Base-by-base conservation (phyloP, 768 basidiomycete genomes). In the Xerocomus spinulosus region DNA sequence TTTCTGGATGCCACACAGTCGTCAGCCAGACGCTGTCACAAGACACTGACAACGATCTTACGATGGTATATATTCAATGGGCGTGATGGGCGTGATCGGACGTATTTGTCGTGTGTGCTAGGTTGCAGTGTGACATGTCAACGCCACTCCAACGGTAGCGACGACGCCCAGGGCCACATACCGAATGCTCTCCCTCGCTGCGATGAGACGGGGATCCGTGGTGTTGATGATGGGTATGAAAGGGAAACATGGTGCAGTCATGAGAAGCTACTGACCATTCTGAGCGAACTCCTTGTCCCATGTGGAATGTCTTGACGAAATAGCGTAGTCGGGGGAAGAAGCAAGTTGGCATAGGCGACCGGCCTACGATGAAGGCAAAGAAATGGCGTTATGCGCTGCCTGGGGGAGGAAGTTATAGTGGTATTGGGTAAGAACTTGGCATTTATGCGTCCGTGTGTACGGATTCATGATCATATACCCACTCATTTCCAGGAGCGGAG, bases 401-500 rank as follows among this genome's bases (percentile, higher is more conserved):
- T 54, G 53, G 54, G 61, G 60, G 51, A 56, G 55, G 54, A 56
- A 58, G 56, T 65, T 65, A 54, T 39, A 64, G 44, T 61, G 49
- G 52, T 55, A 63, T 56, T 54, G 66, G 39, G 55, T 65, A 64
- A 57, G 62, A 68, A 64, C 62, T 46, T 64, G 60, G 65, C 63
- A 66, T 69, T 67, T 67, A 67, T 63, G 59, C 63, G 54, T 56
- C 57, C 61, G 56, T 69, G 65, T 61, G 63, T 68, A 63, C 52
- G 59, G 57, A 61, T 63, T n/a, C 58, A 57, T 57, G 51, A 68
- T 64, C 44, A 57, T 67, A 63, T 69, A 67, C 65, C 61, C 63
- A 67, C 67, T 62, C 58, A 68, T 67, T 67, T 68, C 65, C 62
- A 67, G 65, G 66, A 64, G 67, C 66, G 66, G 67, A 69, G 61